These are phyloP conservation scores for Chalciporus piperatoides DNA, from an alignment of 1,284 basidiomycete species.

Conservation along the genomic window DNA sequence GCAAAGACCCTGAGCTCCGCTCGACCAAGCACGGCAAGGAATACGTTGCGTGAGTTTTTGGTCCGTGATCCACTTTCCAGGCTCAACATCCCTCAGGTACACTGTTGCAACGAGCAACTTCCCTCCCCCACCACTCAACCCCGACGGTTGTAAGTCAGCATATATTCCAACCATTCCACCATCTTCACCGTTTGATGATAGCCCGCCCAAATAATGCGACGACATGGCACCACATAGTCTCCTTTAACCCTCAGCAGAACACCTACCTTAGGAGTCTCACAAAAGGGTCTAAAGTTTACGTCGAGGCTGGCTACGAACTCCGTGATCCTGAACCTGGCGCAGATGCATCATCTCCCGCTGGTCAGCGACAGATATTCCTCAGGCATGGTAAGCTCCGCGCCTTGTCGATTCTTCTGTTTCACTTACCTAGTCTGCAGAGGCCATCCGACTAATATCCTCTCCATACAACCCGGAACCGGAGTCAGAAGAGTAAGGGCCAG, in stretches of 20 bases:
- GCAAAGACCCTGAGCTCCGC: slow-evolving; percentile 65
- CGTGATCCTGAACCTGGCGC: slow-evolving; percentile 63
- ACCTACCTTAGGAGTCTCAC: slow-evolving; percentile 59
- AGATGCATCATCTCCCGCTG: slow-evolving; percentile 59
- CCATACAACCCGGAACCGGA: slow-evolving; percentile 24
- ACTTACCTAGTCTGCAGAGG: slow-evolving; percentile 22
- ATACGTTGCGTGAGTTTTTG: slow-evolving; percentile 60
- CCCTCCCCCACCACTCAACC: slow-evolving; percentile 51
- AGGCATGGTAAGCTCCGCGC: slow-evolving; percentile 55
- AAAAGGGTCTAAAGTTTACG: slow-evolving; percentile 71
- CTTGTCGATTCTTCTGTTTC: slow-evolving; percentile 9
- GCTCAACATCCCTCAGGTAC: slow-evolving; percentile 45
- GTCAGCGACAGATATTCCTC: slow-evolving; percentile 76
- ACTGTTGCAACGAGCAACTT: slow-evolving; percentile 64
- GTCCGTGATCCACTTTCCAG: neutral
- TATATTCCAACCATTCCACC: neutral
- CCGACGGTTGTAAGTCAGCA: slow-evolving; percentile 54
- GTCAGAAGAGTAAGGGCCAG: slow-evolving; percentile 24
- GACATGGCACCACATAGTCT: slow-evolving; percentile 73
- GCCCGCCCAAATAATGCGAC: slow-evolving; percentile 52
- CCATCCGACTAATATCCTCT: slow-evolving; percentile 25
- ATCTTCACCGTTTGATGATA: slow-evolving; percentile 26
- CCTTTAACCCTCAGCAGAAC: slow-evolving; percentile 57
- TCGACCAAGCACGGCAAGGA: slow-evolving; percentile 70
- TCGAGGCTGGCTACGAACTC: slow-evolving; percentile 71